A percentile compares a stretch with the other conserved stretches of the same genome.
These are phyloP conservation scores for Tolypocladium album DNA, from an alignment of 2,329 filamentous ascomycete species.

Conservation along the genomic window DNA sequence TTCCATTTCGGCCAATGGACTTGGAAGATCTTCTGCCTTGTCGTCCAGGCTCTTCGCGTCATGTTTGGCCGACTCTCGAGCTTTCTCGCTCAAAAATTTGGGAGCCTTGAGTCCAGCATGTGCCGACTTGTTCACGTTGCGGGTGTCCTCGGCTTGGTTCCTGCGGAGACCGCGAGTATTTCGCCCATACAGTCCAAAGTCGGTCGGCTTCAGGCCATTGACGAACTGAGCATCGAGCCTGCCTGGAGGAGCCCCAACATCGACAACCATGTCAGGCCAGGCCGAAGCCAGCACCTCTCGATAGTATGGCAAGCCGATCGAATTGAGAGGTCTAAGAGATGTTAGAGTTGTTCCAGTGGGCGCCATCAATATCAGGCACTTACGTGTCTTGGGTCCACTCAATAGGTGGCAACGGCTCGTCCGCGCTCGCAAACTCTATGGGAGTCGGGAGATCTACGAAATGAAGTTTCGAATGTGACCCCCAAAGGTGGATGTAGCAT, in stretches of 20 bases:
- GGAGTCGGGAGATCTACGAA: conserved; percentile 76
- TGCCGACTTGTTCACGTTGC: conserved; percentile 47
- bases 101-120: conserved; percentile 59
- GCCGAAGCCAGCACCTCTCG: conserved; percentile 77
- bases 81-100: conserved; percentile 92
- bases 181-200: conserved; percentile 68
- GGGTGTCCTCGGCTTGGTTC: conserved; percentile 75
- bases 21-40: conserved; percentile 45
- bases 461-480: conserved; percentile 72
- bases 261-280: conserved; percentile 80
- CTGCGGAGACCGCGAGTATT: conserved; percentile 64
- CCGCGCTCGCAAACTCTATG: conserved; percentile 63
- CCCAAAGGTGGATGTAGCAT: conserved; percentile 76
- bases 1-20: conserved; percentile 56
- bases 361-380: conserved; percentile 17
- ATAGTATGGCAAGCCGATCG: conserved; percentile 88
- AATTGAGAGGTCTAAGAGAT: conserved; percentile 57
- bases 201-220: conserved; percentile 55
- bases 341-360: conserved; percentile 4
- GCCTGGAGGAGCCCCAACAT: conserved; percentile 71
- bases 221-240: conserved; percentile 65
- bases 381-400: conserved; percentile 64
- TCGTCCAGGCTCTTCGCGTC: conserved; percentile 29
- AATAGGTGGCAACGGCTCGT: conserved; percentile 44
- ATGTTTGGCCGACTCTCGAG: conserved; percentile 52